These are phyloP conservation scores for Guyanaporus albipodus DNA, from an alignment of 768 basidiomycete species.

Conservation along the genomic window DNA sequence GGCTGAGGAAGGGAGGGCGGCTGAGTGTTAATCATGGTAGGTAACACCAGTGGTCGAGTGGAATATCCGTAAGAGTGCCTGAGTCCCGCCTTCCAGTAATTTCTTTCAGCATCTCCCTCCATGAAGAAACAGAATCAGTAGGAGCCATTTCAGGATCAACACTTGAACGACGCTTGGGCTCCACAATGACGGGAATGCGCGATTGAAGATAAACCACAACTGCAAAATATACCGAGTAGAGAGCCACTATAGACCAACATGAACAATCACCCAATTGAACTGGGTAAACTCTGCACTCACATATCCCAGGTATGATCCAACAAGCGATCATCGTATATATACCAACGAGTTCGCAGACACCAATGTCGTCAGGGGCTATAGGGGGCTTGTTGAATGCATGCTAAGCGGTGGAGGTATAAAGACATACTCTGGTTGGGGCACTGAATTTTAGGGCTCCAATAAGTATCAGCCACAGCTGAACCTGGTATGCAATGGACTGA, in stretches of 20 bases:
- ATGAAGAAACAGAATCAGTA: constrained; percentile 1
- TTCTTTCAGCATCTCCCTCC: constrained; percentile 5
- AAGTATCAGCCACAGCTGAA: constrained; percentile 39
- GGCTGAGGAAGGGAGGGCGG: constrained; percentile 3
- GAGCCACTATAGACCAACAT: constrained; percentile 33
- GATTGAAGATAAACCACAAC: constrained; percentile 35
- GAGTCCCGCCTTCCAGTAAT: neutral
- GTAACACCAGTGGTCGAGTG: constrained; percentile 7
- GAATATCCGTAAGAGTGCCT: neutral
- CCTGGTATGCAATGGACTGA: constrained; percentile 27
- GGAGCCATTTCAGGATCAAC: constrained; percentile 21
- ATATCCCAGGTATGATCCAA: constrained; percentile 50
- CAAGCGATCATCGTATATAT: constrained; percentile 46
- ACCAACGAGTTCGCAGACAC: constrained; percentile 46
- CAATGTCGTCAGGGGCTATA: constrained; percentile 38
- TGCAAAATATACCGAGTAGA: constrained; percentile 42
- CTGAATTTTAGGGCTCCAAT: constrained; percentile 39
- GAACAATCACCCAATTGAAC: constrained; percentile 1
- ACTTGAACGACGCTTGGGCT: constrained; percentile 1
- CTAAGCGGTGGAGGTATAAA: neutral
- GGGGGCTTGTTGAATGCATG: neutral
- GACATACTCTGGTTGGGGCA: constrained; percentile 43
- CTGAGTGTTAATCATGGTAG: constrained; percentile 7
- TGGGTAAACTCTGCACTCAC: constrained; percentile 34
- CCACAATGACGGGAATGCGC: constrained; percentile 20